phyloP scores from a whole-genome alignment of 768 basidiomycete genomes.

The Royoungia palumana region DNA sequence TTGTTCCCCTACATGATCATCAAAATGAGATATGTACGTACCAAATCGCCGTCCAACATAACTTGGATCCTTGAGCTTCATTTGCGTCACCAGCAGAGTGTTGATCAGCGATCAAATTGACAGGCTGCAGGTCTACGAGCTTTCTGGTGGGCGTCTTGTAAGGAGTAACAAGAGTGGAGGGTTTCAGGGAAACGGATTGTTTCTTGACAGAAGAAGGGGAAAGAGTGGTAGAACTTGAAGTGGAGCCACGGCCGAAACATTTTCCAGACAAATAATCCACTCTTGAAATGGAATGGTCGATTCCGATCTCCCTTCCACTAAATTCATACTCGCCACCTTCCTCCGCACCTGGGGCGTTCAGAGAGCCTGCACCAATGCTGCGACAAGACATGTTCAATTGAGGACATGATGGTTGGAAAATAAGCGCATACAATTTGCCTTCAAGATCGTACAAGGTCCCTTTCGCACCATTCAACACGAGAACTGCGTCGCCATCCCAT shows the following conservation, averaged over 20 bases:
- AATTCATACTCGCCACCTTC: slow-evolving; percentile 39
- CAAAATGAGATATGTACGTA: slow-evolving; percentile 26
- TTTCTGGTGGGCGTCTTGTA: slow-evolving; percentile 27
- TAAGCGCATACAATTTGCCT: slow-evolving; percentile 55
- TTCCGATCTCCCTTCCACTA: slow-evolving; percentile 59
- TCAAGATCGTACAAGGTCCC: slow-evolving; percentile 59
- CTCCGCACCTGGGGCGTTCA: slow-evolving; percentile 36
- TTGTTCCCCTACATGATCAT: slow-evolving; percentile 1
- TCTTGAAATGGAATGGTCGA: slow-evolving; percentile 55
- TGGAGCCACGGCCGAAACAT: slow-evolving; percentile 50
- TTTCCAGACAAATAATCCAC: slow-evolving; percentile 60
- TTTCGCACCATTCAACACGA: slow-evolving; percentile 46
- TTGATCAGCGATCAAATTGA: slow-evolving; percentile 32
- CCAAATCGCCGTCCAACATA: slow-evolving; percentile 73
- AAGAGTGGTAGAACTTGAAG: slow-evolving; percentile 11
- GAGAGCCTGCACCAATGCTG: slow-evolving; percentile 54
- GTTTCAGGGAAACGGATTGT: slow-evolving; percentile 32
- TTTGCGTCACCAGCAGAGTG: slow-evolving; percentile 2
- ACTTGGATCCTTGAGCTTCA: slow-evolving; percentile 16
- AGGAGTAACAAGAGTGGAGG: slow-evolving; percentile 20
- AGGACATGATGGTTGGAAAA: not conserved
- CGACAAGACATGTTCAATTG: not conserved
- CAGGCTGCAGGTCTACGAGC: slow-evolving; percentile 39
- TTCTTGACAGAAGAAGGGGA: slow-evolving; percentile 31
- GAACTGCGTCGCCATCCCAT: slow-evolving; percentile 83